These are phyloP conservation scores for Picea engelmannii DNA, from an alignment of 83 land plant species.

Conservation along the genomic window DNA sequence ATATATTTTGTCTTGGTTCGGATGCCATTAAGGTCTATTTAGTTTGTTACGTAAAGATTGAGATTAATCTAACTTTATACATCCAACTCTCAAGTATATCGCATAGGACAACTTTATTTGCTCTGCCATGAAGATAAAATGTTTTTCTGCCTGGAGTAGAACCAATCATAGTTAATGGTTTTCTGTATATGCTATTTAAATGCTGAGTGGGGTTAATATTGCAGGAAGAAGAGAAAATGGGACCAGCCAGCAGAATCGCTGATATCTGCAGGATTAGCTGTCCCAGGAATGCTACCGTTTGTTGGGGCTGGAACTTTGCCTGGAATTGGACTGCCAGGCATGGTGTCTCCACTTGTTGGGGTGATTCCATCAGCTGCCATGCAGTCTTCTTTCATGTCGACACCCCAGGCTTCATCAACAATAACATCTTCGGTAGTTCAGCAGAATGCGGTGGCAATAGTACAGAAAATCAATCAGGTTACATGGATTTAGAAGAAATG, in stretches of 20 bases:
- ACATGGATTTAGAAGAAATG: not conserved
- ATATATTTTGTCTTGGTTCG: no score
- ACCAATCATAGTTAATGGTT: no score
- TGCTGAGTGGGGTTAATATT: not conserved
- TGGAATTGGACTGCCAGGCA: constrained; percentile 46
- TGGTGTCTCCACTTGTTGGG: constrained; percentile 36
- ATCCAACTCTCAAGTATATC: no score
- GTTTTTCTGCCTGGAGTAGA: no score
- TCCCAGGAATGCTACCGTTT: constrained; percentile 52
- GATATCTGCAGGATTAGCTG: constrained; percentile 46
- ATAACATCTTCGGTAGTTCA: constrained; percentile 28
- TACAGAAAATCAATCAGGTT: constrained; percentile 72
- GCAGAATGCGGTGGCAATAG: constrained; percentile 52
- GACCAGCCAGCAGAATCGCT: constrained; percentile 86
- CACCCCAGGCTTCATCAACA: constrained; percentile 23
- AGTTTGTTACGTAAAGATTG: no score
- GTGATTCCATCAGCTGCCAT: constrained; percentile 27
- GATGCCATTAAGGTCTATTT: no score
- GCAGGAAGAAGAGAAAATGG: constrained; percentile 93
- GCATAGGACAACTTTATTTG: no score
- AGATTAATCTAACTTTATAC: no score
- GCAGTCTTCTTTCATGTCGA: constrained; percentile 21
- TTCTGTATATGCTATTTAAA: no score
- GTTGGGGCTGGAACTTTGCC: constrained; percentile 30
- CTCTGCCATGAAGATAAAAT: no score